These are phyloP conservation scores for Hymenotorrendiella dingleyae DNA, from an alignment of 2,329 filamentous ascomycete genomes.

Conservation along the genomic window DNA sequence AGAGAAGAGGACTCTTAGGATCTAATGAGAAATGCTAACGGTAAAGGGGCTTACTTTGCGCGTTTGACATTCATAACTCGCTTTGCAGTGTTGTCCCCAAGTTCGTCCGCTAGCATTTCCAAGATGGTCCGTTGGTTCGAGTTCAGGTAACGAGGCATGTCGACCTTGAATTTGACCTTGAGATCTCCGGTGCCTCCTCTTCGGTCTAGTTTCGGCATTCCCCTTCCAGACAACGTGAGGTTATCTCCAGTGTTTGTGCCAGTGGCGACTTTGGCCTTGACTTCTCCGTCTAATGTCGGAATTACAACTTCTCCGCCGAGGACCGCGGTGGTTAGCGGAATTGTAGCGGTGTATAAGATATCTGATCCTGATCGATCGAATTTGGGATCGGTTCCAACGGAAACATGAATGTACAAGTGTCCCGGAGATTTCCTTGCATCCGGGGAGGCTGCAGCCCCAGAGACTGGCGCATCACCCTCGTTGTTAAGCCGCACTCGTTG, in stretches of 20 bases:
- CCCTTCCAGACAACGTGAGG: constrained; percentile 82
- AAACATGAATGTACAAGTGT: constrained; percentile 86
- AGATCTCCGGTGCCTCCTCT: constrained; percentile 71
- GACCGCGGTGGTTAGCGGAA: constrained; percentile 88
- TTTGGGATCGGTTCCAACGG: constrained; percentile 81
- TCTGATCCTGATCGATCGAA: constrained; percentile 86
- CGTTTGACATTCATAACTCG: constrained; percentile 79
- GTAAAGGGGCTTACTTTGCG: constrained; percentile 40
- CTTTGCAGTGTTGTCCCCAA: constrained; percentile 87
- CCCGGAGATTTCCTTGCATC: constrained; percentile 64
- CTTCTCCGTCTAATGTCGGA: constrained; percentile 83
- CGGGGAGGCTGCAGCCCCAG: constrained; percentile 60
- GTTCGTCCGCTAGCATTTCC: constrained; percentile 94
- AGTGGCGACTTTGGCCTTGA: constrained; percentile 84
- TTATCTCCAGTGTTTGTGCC: constrained; percentile 91
- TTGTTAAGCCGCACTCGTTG: constrained; percentile 83
- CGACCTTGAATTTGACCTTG: constrained; percentile 88
- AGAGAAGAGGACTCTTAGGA: neutral
- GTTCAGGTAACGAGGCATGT: constrained; percentile 90
- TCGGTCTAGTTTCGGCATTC: constrained; percentile 79
- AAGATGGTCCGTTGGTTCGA: constrained; percentile 87
- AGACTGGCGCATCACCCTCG: constrained; percentile 80
- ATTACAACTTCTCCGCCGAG: constrained; percentile 86
- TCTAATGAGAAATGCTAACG: neutral
- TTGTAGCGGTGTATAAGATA: constrained; percentile 83